These are phyloP conservation scores for Xerocomus minutiporus DNA, from an alignment of 1,284 basidiomycete genomes.

Conservation along the genomic window DNA sequence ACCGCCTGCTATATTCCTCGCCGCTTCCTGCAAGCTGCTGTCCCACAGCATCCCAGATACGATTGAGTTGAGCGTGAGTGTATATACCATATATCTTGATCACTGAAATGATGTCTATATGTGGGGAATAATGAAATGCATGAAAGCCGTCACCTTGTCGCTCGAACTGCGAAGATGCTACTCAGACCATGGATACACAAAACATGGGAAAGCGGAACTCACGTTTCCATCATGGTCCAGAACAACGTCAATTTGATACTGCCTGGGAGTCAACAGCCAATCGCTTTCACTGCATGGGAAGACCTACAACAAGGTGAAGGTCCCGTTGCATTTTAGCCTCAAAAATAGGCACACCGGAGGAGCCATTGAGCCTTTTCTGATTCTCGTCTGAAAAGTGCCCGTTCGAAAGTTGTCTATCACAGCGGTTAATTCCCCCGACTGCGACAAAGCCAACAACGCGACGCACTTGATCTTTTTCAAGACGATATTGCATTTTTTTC, in stretches of 20 bases:
- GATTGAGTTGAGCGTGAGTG: too few species aligned
- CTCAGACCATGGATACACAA: background rate
- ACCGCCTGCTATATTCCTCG: too few species aligned
- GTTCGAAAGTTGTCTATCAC: conserved; percentile 53
- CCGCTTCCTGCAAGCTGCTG: too few species aligned
- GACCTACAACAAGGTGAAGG: conserved; percentile 52
- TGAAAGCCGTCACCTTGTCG: too few species aligned
- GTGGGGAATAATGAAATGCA: too few species aligned
- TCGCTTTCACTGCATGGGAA: background rate
- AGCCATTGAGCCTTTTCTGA: conserved; percentile 55
- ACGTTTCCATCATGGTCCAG: conserved; percentile 49
- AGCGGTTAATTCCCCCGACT: background rate
- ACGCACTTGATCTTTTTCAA: background rate
- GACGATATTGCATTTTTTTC: background rate
- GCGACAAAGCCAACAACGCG: background rate
- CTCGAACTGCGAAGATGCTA: too few species aligned
- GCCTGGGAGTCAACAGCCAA: background rate
- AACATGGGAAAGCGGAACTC: conserved; percentile 15
- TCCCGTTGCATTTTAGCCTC: conserved; percentile 68
- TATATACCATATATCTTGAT: too few species aligned
- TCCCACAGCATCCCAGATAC: too few species aligned
- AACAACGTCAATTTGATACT: conserved; percentile 65
- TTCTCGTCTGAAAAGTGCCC: conserved; percentile 67
- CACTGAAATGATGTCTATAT: too few species aligned
- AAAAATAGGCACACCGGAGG: conserved; percentile 52